Conservation (phyloP, 2,329 filamentous ascomycete genomes). For the Dactylellina parvicollis region DNA sequence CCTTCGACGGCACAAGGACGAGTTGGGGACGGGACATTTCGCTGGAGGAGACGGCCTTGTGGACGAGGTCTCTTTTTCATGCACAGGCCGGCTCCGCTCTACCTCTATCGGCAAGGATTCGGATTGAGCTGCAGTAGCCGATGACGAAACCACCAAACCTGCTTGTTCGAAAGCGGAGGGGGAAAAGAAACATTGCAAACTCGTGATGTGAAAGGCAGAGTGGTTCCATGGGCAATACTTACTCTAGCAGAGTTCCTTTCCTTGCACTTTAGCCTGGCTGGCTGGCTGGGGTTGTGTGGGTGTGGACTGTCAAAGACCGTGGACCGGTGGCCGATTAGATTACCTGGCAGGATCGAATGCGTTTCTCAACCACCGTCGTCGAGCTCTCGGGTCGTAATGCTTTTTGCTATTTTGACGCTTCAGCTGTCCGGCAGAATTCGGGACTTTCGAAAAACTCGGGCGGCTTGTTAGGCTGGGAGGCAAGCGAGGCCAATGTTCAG, state of each 20-base stretch:
- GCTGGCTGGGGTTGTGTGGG: background rate
- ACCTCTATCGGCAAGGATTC: constrained; percentile 53
- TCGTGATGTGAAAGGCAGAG: background rate
- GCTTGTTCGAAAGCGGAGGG: constrained; percentile 50
- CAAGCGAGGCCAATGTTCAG: background rate
- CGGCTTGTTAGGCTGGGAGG: background rate
- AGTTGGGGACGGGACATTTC: constrained; percentile 32
- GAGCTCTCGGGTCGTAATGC: constrained; percentile 52
- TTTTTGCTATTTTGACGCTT: constrained; percentile 54
- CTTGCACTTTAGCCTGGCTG: background rate
- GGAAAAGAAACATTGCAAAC: constrained; percentile 17
- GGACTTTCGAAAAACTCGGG: constrained; percentile 23
- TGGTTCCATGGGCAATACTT: constrained; percentile 39
- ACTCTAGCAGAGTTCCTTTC: constrained; percentile 19
- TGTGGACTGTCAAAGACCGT: constrained; percentile 2
- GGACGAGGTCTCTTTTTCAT: constrained; percentile 28
- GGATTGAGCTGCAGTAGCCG: constrained; percentile 53
- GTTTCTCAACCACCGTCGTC: constrained; percentile 10
- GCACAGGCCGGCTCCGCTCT: constrained; percentile 53
- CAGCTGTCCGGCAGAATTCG: constrained; percentile 48
- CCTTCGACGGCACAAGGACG: constrained; percentile 18
- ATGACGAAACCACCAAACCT: constrained; percentile 54
- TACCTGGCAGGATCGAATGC: constrained; percentile 37
- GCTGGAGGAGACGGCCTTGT: background rate
- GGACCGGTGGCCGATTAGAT: constrained; percentile 34